phyloP scores from a whole-genome alignment of 148 eudicot genomes.

The Rhododendron simsii region DNA sequence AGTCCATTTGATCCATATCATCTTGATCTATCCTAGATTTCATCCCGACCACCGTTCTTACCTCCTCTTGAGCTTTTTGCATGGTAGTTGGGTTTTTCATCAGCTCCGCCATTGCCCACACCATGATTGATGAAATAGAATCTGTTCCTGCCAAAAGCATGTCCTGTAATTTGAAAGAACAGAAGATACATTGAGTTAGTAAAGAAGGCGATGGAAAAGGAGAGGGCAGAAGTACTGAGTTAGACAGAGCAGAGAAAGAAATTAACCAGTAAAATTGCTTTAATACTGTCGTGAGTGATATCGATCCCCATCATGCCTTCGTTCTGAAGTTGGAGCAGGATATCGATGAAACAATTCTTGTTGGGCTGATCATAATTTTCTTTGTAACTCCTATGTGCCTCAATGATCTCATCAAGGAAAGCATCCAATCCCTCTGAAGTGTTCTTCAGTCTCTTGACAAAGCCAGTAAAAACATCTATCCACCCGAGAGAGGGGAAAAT shows the following conservation, averaged over 20 bases:
- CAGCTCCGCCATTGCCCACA: slow-evolving; percentile 17
- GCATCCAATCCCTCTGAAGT: background rate
- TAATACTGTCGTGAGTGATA: background rate
- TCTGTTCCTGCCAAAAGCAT: slow-evolving; percentile 15
- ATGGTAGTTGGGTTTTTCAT: background rate
- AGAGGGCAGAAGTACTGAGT: background rate
- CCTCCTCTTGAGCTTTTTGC: slow-evolving; percentile 15
- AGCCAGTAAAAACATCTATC: slow-evolving; percentile 4
- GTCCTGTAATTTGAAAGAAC: background rate
- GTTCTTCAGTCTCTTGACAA: background rate
- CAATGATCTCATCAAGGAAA: background rate
- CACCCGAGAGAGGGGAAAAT: background rate
- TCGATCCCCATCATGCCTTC: background rate
- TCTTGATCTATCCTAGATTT: background rate
- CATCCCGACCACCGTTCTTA: slow-evolving; percentile 4
- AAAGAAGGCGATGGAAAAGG: background rate
- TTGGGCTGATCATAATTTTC: background rate
- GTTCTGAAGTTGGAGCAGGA: background rate
- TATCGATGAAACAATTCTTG: background rate
- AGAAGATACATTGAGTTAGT: background rate
- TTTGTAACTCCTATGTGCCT: background rate
- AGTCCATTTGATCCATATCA: slow-evolving; percentile 6
- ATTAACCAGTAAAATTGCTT: background rate
- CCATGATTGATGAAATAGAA: slow-evolving; percentile 1
- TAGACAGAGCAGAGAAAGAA: too few species aligned